Base-by-base conservation (phyloP, 306 rosid species). In the Cucurbita pepo region DNA sequence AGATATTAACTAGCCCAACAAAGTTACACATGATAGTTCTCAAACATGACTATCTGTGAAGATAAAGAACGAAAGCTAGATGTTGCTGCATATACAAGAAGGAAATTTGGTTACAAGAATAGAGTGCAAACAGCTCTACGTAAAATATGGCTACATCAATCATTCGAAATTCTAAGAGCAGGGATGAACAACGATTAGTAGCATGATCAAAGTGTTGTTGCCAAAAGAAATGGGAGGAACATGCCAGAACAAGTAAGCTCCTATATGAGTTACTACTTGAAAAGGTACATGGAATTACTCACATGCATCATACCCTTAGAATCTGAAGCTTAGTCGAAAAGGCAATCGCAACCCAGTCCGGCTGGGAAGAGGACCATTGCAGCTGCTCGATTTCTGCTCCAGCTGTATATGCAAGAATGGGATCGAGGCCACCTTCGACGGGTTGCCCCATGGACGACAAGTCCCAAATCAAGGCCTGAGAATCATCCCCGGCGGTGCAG, bases 351-450 rank as follows among this genome's bases (percentile, higher is more conserved):
- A 94, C 99, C 99, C 99, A 94, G 73, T 94, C 97, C 2, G 99
- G 97, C 86, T 94, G 99, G 8, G 99, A 94, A 34, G 97, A 89
- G 3, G 97, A 91, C 99, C 99, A 94, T 56, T 94, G 99, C 65
- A 94, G 95, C 91, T 91, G 99, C 83, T 94, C 99, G 54, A 94
- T 94, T 86, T 94, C 99, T 0, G 99, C 94, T 7, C 97, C 97
- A 7, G 99, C 97, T 0, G 99, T 94, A 72, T 94, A 94, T 0
- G 99, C 99, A 3, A 94, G 96, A 81, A 94, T 94, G 8, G 99
- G 99, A 72, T 94, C 99, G 56, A 91, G 89, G 2, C 97, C 99
- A 4, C 92, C 97, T 66, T 94, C 99, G 12, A 86, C 83, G 0
- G 97, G 99, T 71, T 94, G 95, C 18, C 95, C 97, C 99, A 94